Base-by-base conservation (phyloP, 2,329 filamentous ascomycete genomes). In the Scorias spongiosa region DNA sequence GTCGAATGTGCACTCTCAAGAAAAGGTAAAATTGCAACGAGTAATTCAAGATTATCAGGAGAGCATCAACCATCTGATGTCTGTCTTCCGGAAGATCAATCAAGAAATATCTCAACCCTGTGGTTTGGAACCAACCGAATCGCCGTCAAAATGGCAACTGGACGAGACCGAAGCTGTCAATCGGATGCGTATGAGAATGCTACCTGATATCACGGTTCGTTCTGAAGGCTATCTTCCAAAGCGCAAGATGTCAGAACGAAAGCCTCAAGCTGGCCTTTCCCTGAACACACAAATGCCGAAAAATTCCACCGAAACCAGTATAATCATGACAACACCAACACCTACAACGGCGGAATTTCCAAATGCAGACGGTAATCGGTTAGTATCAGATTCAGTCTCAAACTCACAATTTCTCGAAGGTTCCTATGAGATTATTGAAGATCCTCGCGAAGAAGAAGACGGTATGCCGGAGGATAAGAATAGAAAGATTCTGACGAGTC, bases 91-190 rank as follows among this genome's bases (percentile, higher is more conserved):
- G 5, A 86, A 81, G 56, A 81, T 96, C 65, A 80, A 89, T 46
- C 72, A 80, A 44, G 81, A 89, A 46, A 67, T 95, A 44, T 75
- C 75, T 49, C 77, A 87, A 15, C 84, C 87, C 1, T 86, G 85
- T 20, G 88, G 84, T 1, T 72, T 96, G 1, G 82, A 94, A 47
- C 78, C 81, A 42, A 75, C 81, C 32, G 67, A 73, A 0, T 67
- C 70, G 2, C 42, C 43, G 15, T 61, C 74, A 1, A 93, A 83
- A 60, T 98, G 89, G 89, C 87, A 89, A 54, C 74, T 98, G 11
- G 91, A 98, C 58, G 81, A 93, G 54, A 96, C 91, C 0, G 91
- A 98, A 66, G 89, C 91, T 10, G 80, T 88, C 10, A 94, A 95
- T 60, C 80, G 93, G 14, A 96, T 96, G 86, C 79, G 93, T 12